Base-by-base conservation (phyloP, 495 filamentous ascomycete species). In the Lasiosphaeria hispida region DNA sequence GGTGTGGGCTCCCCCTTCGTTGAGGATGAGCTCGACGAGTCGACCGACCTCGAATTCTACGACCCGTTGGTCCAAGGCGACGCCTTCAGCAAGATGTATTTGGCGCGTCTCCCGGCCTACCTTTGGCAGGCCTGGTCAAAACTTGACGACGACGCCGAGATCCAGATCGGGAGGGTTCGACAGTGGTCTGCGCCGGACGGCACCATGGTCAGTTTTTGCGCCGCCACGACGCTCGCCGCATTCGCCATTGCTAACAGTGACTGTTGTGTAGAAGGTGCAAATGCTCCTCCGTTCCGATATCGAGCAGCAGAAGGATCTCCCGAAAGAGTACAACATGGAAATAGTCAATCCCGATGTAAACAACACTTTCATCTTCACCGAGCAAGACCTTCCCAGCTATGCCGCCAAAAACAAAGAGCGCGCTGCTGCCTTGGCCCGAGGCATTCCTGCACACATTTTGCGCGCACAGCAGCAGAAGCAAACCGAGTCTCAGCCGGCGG, bases 341-440 rank as follows among this genome's bases (percentile, higher is more conserved):
- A 66, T 88, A 57, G 85, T 78, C 55, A 87, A 83, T 64, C 62
- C 76, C 64, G 67, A 83, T 61, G 72, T 85, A 48, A 73, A 82
- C 66, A 98, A 97, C 66, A 93, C 89, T 7, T 96, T 84, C 66
- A 73, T 97, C 40, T 97, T 97, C 66, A 88, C 87, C 13, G 92
- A 97, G 72, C 91, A 94, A 69, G 89, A 97, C 67, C 80, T 95
- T 18, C 87, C 91, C 1, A 90, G 89, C 30, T 91, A 85, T 65
- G 84, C 85, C 57, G 79, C 80, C 13, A 85, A 81, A 66, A 76
- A 73, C 69, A 80, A 74, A 64, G 75, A 69, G 61, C 74, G 70
- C 63, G 80, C 76, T 48, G 74, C 75, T 17, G 75, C 75, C 5
- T 64, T 75, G 4, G 80, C 72, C 10, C 73, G 66, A 55, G 79